Conservation (phyloP, 108 stramenopile species). For the Cyclotella choctawhatcheeana region DNA sequence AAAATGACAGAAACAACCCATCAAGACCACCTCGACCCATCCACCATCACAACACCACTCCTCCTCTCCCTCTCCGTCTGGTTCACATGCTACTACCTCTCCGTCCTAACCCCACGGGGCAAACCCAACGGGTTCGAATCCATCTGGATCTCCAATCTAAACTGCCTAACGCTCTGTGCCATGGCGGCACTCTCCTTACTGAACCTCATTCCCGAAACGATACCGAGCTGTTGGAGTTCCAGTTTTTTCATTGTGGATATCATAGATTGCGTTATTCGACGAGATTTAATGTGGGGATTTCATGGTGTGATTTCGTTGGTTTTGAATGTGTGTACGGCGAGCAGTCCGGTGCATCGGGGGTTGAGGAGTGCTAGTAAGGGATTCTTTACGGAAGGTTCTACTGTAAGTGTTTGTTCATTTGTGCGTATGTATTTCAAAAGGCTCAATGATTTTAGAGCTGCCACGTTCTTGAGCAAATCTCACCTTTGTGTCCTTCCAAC, state of each 20-base stretch:
- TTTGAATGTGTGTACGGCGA: constrained; percentile 37
- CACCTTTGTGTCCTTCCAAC: background rate
- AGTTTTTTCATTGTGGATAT: constrained; percentile 43
- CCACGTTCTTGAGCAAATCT: background rate
- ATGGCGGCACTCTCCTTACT: constrained; percentile 32
- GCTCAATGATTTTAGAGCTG: too few species aligned
- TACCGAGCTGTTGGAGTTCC: constrained; percentile 37
- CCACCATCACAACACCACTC: constrained; percentile 3
- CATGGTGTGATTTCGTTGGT: constrained; percentile 39
- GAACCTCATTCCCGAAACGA: constrained; percentile 34
- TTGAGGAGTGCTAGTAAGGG: constrained; percentile 53
- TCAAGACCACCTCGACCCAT: background rate
- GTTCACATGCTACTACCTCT: constrained; percentile 25
- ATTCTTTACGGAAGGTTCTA: constrained; percentile 47
- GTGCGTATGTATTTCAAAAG: too few species aligned
- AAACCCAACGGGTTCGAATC: constrained; percentile 36
- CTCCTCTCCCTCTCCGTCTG: constrained; percentile 31
- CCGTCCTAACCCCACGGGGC: constrained; percentile 19
- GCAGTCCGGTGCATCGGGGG: constrained; percentile 13
- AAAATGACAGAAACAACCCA: background rate
- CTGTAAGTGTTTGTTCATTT: constrained; percentile 24
- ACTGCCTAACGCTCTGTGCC: constrained; percentile 25
- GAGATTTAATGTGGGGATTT: constrained; percentile 35
- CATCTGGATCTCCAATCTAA: constrained; percentile 34
- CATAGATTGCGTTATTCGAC: constrained; percentile 25